Evolutionary conservation across 208 protist genomes (phyloP).

Genomic region (Crithidia brevicula): DNA sequence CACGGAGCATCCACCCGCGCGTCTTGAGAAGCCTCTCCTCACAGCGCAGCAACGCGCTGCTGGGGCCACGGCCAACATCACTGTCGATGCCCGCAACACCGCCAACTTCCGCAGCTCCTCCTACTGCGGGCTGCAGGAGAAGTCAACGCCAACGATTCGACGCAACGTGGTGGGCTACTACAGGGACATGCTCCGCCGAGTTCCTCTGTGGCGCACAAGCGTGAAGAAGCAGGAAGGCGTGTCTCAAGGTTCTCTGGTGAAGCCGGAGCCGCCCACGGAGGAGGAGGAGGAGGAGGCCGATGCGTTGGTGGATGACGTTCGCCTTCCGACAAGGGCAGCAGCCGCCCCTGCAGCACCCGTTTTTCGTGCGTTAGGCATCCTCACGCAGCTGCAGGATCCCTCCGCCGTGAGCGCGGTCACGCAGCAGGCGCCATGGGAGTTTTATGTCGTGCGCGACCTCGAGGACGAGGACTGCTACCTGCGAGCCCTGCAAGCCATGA

Average conservation of each 20-base stretch:
- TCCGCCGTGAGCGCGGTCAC: conserved; percentile 32
- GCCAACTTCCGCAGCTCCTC: conserved; percentile 66
- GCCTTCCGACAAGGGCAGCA: not conserved
- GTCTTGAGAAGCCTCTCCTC: conserved; percentile 36
- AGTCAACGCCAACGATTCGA: conserved; percentile 14
- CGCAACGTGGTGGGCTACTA: conserved; percentile 64
- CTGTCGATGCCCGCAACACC: conserved; percentile 70
- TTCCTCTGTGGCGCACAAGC: conserved; percentile 44
- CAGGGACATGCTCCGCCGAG: conserved; percentile 62
- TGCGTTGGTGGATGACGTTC: not conserved
- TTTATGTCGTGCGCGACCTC: conserved; percentile 70
- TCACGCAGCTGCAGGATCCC: conserved; percentile 71
- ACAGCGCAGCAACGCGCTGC: conserved; percentile 13
- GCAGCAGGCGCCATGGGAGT: conserved; percentile 79
- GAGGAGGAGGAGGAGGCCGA: conserved; percentile 14
- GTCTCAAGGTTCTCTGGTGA: not conserved
- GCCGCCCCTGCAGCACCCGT: not conserved
- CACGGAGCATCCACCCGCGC: conserved; percentile 53
- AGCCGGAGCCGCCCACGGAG: conserved; percentile 15
- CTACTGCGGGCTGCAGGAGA: conserved; percentile 80
- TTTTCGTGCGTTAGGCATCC: conserved; percentile 70
- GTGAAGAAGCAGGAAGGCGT: conserved; percentile 14
- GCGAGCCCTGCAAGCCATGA: conserved; percentile 54
- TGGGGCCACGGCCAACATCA: not conserved
- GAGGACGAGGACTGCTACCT: conserved; percentile 67